Evolutionary conservation across 768 basidiomycete species (phyloP).

Genomic region (Mycena maculata): DNA sequence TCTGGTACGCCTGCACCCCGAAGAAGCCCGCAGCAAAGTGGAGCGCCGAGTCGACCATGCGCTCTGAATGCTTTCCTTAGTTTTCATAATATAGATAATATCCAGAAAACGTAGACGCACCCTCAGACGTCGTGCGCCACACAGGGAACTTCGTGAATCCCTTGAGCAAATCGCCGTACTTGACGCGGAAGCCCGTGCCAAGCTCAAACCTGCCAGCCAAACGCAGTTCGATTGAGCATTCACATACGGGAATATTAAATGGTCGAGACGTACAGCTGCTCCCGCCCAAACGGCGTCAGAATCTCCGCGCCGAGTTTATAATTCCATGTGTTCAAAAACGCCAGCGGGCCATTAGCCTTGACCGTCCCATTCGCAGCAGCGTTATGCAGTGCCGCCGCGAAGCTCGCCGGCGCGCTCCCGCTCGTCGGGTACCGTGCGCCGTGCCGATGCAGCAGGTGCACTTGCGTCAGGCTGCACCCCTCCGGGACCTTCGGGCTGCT

Average conservation of each 20-base stretch:
- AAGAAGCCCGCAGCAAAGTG: constrained; percentile 72
- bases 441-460: constrained; percentile 75
- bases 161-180: constrained; percentile 64
- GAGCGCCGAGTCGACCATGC: constrained; percentile 64
- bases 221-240: no score
- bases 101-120: constrained; percentile 43
- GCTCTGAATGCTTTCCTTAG: no score
- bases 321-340: constrained; percentile 80
- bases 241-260: no score
- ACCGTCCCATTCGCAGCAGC: constrained; percentile 55
- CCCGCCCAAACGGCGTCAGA: constrained; percentile 80
- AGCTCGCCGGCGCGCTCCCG: constrained; percentile 49
- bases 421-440: constrained; percentile 71
- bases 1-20: constrained; percentile 60
- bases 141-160: constrained; percentile 64
- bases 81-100: no score
- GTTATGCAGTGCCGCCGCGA: constrained; percentile 57
- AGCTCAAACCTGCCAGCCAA: constrained; percentile 54
- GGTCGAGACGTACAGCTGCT: constrained; percentile 67
- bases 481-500: constrained; percentile 58
- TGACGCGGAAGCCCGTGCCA: constrained; percentile 67
- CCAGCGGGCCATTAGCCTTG: constrained; percentile 63
- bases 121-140: constrained; percentile 71
- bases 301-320: constrained; percentile 84
- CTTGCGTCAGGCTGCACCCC: constrained; percentile 59